Conservation (phyloP, 345 rosid species). For the Erucastrum elatum region DNA sequence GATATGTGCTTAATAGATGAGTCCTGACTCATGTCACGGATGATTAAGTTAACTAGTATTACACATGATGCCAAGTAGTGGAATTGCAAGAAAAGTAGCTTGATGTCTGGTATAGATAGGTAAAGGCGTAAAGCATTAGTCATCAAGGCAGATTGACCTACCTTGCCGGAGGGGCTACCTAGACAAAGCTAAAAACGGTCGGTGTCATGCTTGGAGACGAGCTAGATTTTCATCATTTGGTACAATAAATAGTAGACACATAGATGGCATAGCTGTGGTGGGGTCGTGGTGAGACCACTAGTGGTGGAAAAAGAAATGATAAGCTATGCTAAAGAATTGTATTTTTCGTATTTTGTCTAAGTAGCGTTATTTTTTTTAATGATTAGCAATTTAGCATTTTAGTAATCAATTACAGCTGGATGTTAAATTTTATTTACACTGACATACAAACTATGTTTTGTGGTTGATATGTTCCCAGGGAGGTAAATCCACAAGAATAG, state of each 20-base stretch:
- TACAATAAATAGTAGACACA: slow-evolving; percentile 20
- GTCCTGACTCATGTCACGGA: background rate
- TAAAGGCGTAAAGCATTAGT: background rate
- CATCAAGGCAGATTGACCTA: slow-evolving; percentile 27
- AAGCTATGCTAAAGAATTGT: background rate
- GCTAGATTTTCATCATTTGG: slow-evolving; percentile 12
- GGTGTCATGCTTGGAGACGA: background rate
- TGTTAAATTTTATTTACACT: background rate
- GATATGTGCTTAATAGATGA: too few species aligned
- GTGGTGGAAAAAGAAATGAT: slow-evolving; percentile 15
- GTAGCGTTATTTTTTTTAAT: background rate
- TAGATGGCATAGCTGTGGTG: slow-evolving; percentile 11
- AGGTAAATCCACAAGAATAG: slow-evolving; percentile 77
- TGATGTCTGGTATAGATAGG: background rate
- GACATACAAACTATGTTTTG: slow-evolving; percentile 9
- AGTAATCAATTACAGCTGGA: background rate
- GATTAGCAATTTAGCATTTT: background rate
- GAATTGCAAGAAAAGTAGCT: background rate
- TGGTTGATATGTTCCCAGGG: slow-evolving; percentile 47
- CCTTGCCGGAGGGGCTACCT: slow-evolving; percentile 33
- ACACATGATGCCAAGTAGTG: background rate
- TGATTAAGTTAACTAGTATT: background rate
- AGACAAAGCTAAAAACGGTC: slow-evolving; percentile 16
- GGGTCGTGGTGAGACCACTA: slow-evolving; percentile 16
- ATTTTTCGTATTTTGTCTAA: background rate